phyloP scores from a whole-genome alignment of 208 protist species.

The Phytomonas sp. region DNA sequence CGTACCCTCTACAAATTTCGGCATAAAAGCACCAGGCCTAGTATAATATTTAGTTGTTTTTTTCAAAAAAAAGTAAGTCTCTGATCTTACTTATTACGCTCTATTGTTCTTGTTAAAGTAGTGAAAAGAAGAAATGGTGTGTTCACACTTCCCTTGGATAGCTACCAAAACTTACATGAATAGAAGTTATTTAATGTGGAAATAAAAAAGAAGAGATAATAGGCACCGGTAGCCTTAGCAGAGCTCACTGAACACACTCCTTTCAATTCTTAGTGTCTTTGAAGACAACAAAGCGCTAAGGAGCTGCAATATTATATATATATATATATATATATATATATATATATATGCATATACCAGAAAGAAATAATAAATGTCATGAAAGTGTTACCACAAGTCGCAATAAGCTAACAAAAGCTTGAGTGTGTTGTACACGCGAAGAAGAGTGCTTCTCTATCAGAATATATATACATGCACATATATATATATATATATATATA shows the following conservation, averaged over 20 bases:
- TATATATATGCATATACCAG: not conserved
- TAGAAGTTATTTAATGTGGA: not conserved
- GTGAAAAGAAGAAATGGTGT: not conserved
- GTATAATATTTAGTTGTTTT: not conserved
- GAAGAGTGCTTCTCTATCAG: not conserved
- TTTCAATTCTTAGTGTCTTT: not conserved
- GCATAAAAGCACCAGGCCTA: slow-evolving; percentile 9
- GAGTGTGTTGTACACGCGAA: not conserved
- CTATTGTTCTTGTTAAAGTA: not conserved
- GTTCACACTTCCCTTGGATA: not conserved
- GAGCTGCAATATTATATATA: slow-evolving; percentile 7
- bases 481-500: slow-evolving; percentile 14
- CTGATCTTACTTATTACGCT: not conserved
- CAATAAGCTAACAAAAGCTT: not conserved
- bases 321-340: too few species aligned
- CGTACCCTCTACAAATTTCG: slow-evolving; percentile 17
- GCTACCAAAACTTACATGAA: not conserved
- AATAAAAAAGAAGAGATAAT: slow-evolving; percentile 10
- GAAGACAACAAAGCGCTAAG: not conserved
- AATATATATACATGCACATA: not conserved
- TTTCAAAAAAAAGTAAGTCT: not conserved
- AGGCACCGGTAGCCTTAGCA: slow-evolving; percentile 1
- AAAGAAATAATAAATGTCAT: not conserved
- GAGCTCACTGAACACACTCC: not conserved
- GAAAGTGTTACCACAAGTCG: not conserved